phyloP scores from a whole-genome alignment of 768 basidiomycete genomes.

The Lactarius vividus region DNA sequence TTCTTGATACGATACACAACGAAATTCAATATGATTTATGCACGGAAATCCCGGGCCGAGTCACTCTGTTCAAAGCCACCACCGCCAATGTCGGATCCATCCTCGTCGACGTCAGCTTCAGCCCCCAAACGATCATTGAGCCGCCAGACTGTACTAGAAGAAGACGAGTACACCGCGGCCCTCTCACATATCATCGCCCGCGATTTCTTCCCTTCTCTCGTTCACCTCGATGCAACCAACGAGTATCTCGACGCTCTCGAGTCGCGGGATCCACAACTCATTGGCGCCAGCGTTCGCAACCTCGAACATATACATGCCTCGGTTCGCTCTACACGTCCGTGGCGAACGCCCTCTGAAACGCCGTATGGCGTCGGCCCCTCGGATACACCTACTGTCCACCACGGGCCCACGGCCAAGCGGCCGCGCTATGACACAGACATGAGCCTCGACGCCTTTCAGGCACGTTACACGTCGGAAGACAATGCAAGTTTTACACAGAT shows the following conservation, averaged over 20 bases:
- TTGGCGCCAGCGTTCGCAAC: constrained; percentile 70
- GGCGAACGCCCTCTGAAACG: constrained; percentile 57
- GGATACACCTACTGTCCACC: constrained; percentile 60
- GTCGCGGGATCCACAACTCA: constrained; percentile 72
- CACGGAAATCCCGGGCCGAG: background rate
- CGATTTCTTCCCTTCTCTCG: constrained; percentile 96
- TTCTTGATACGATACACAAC: constrained; percentile 23
- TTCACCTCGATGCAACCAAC: constrained; percentile 86
- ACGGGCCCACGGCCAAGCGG: constrained; percentile 50
- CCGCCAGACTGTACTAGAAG: constrained; percentile 71
- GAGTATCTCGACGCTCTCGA: constrained; percentile 78
- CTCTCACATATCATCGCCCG: constrained; percentile 91
- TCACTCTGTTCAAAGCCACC: constrained; percentile 12
- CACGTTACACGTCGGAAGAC: constrained; percentile 92
- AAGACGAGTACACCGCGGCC: constrained; percentile 92
- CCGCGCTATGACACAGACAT: constrained; percentile 57
- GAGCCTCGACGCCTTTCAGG: constrained; percentile 84
- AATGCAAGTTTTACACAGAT: constrained; percentile 96
- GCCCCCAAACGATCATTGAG: constrained; percentile 58
- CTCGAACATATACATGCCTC: constrained; percentile 62
- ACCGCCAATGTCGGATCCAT: constrained; percentile 35
- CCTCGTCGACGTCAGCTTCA: constrained; percentile 32
- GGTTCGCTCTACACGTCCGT: constrained; percentile 34
- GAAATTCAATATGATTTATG: constrained; percentile 6
- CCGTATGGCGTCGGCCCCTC: constrained; percentile 57